Evolutionary conservation across 441 rosid species (phyloP).

Genomic region (Hypseocharis bilobata): DNA sequence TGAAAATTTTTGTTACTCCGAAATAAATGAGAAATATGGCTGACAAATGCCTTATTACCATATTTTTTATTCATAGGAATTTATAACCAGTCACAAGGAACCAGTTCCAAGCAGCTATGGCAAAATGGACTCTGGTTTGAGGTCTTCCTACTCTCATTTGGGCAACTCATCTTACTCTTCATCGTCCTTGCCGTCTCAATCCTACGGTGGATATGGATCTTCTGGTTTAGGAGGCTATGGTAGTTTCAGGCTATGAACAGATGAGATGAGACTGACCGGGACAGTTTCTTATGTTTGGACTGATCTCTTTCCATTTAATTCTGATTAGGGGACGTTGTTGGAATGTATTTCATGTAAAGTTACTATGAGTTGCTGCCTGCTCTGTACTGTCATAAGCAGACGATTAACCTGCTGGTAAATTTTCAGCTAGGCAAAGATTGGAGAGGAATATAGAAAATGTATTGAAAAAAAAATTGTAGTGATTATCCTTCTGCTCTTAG

Average conservation of each 20-base stretch:
- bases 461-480: not conserved
- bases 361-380: not conserved
- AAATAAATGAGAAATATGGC: too few relatives aligned
- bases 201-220: constrained; percentile 44
- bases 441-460: not conserved
- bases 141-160: constrained; percentile 38
- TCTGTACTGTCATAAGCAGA: too few relatives aligned
- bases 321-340: not conserved
- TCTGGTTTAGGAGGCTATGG: constrained; percentile 39
- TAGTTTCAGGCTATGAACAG: constrained; percentile 33
- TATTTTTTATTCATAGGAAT: constrained; percentile 33
- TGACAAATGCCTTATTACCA: not conserved
- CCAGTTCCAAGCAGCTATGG: constrained; percentile 35
- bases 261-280: not conserved
- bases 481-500: not conserved
- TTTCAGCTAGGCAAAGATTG: not conserved
- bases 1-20: too few relatives aligned
- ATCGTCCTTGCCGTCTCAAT: constrained; percentile 31
- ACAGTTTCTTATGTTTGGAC: not conserved
- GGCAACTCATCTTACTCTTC: constrained; percentile 31
- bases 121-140: constrained; percentile 34
- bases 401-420: not conserved
- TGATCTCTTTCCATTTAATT: not conserved
- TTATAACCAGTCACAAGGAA: constrained; percentile 43
- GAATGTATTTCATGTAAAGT: constrained; percentile 16